Evolutionary conservation across 306 rosid species (phyloP), one percentile per base, ranked within the genome.

Genomic region (Hippophae gyantsensis): DNA sequence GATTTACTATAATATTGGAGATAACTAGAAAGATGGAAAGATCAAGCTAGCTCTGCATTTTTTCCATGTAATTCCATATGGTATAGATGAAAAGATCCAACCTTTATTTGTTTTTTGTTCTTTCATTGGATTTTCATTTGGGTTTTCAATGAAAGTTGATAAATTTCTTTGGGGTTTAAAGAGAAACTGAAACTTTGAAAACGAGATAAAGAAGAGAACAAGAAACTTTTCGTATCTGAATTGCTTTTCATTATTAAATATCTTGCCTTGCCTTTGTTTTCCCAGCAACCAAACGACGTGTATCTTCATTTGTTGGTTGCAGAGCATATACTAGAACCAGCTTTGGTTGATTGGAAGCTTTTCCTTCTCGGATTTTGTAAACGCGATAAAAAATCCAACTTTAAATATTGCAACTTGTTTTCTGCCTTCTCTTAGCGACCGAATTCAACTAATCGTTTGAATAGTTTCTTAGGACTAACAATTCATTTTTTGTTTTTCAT

Each of bases 81-180:
- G 6, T 3, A 47, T 7, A 47, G 50, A 32, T 32, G 7, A 47
- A 13, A 48, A 49, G 8, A 13, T 14, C 26, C 53, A 49, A 49
- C 26, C 14, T 49, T 49, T 14, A 6, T 13, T 13, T 38, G 6
- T 40, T 42, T 27, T 40, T 13, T 48, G 9, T 42, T 42, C 44
- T 13, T 52, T 13, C 8, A 12, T 14, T 42, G 9, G 42, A 18
- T 13, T 50, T 52, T 43, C 50, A 46, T 41, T 14, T 69, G 64
- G 63, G 60, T 40, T 55, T 61, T 47, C 47, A 67, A 62, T 70
- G 76, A 48, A 57, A 62, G 45, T 63, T 71, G 61, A 32, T 60
- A 64, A 63, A 58, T 44, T 62, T 63, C 46, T 18, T 10, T 12
- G 54, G 58, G 3, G 42, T 32, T 32, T 32, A 32, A 2, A 32